Conservation (phyloP, 305 asterid species). For the Coffea humblotiana region DNA sequence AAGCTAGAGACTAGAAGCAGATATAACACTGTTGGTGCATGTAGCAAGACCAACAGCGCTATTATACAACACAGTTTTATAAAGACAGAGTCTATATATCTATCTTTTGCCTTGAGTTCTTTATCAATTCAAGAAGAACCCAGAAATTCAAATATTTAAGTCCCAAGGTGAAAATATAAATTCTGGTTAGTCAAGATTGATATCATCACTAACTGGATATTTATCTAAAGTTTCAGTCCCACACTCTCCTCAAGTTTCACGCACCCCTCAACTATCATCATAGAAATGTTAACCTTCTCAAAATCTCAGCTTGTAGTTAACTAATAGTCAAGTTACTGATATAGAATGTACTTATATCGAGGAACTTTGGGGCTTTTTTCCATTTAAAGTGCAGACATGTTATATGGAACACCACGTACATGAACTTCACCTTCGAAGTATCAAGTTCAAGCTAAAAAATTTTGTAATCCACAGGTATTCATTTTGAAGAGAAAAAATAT, state of each 20-base stretch:
- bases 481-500: not conserved
- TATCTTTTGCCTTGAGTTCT: not conserved
- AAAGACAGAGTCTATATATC: not conserved
- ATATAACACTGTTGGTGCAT: not conserved
- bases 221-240: not conserved
- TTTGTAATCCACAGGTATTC: not conserved
- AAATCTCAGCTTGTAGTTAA: not conserved
- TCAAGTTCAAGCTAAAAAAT: not conserved
- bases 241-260: not conserved
- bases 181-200: not conserved
- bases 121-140: not conserved
- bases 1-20: not conserved
- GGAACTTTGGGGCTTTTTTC: not conserved
- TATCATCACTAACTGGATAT: not conserved
- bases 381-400: not conserved
- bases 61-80: not conserved
- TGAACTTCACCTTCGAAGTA: not conserved
- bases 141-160: not conserved
- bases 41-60: not conserved
- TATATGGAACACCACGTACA: not conserved
- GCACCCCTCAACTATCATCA: conserved; percentile 1
- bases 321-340: not conserved
- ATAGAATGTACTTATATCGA: not conserved
- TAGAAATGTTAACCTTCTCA: not conserved
- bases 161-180: not conserved